These are phyloP conservation scores for Penicillium chermesinum DNA, from an alignment of 495 filamentous ascomycete genomes.

Conservation along the genomic window DNA sequence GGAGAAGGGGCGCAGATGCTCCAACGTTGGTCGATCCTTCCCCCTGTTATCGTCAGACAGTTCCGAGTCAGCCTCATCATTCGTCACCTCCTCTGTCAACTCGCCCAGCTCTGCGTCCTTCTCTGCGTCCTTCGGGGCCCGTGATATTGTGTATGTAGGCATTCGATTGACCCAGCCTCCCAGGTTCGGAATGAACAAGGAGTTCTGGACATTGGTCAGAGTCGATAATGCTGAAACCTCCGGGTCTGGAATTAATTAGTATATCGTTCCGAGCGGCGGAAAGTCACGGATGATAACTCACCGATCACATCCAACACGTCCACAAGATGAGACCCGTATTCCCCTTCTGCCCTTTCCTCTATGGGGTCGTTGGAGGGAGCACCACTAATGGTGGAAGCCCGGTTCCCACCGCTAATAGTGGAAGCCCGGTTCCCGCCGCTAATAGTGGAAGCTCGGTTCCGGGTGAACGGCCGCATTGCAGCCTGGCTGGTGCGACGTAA, in stretches of 20 bases:
- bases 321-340: conserved; percentile 57
- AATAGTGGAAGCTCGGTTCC: conserved; percentile 34
- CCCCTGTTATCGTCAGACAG: conserved; percentile 19
- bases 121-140: conserved; percentile 33
- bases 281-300: conserved; percentile 27
- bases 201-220: conserved; percentile 76
- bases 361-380: conserved; percentile 7
- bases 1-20: conserved; percentile 23
- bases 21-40: conserved; percentile 22
- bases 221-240: conserved; percentile 70
- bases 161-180: conserved; percentile 61
- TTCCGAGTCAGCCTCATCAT: conserved; percentile 5
- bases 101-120: conserved; percentile 25
- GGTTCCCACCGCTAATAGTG: no score
- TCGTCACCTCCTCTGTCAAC: conserved; percentile 24
- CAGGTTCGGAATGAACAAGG: conserved; percentile 68
- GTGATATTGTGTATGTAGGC: conserved; percentile 69
- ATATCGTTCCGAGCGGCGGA: not conserved
- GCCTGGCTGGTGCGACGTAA: conserved; percentile 35
- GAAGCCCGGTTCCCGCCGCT: no score
- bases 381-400: conserved; percentile 30
- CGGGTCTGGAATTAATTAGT: conserved; percentile 47
- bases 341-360: conserved; percentile 15
- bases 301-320: conserved; percentile 69
- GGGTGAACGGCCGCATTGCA: conserved; percentile 28